Conservation (phyloP, 140 eudicot species). For the Senecio squalidus region DNA sequence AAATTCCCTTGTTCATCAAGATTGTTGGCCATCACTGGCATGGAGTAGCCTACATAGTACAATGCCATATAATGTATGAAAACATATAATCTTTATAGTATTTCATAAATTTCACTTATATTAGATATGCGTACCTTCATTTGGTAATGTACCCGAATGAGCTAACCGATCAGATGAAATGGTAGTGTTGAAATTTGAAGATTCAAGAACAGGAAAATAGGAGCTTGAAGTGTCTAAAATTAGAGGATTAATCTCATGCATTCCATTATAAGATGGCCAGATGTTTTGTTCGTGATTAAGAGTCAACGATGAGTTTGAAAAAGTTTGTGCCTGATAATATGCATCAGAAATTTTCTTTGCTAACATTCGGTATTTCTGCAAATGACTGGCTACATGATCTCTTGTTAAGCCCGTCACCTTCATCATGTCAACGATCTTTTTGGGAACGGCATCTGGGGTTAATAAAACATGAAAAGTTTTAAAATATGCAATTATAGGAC, state of each 20-base stretch:
- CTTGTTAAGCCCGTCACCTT: slow-evolving; percentile 42
- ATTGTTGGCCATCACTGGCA: slow-evolving; percentile 3
- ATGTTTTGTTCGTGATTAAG: slow-evolving; percentile 1
- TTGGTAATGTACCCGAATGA: neutral
- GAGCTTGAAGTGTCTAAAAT: slow-evolving; percentile 18
- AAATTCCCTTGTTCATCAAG: slow-evolving; percentile 7
- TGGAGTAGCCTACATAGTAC: slow-evolving; percentile 12
- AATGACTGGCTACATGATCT: slow-evolving; percentile 60
- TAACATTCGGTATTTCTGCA: slow-evolving; percentile 45
- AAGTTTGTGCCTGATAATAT: slow-evolving; percentile 5
- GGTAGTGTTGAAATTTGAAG: neutral
- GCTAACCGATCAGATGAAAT: neutral
- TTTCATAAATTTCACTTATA: neutral
- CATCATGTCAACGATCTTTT: slow-evolving; percentile 44
- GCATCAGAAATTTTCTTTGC: slow-evolving; percentile 23
- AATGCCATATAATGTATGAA: neutral
- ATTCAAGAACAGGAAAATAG: slow-evolving; percentile 6
- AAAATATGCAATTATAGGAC: neutral
- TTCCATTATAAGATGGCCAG: neutral
- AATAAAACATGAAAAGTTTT: neutral
- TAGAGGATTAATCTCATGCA: slow-evolving; percentile 8
- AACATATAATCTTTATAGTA: neutral
- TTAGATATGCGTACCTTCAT: slow-evolving; percentile 17
- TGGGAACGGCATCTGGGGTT: slow-evolving; percentile 41
- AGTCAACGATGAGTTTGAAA: slow-evolving; percentile 4